These are phyloP conservation scores for Asterochloris erici DNA, from an alignment of 139 green algal genomes.

Conservation along the genomic window DNA sequence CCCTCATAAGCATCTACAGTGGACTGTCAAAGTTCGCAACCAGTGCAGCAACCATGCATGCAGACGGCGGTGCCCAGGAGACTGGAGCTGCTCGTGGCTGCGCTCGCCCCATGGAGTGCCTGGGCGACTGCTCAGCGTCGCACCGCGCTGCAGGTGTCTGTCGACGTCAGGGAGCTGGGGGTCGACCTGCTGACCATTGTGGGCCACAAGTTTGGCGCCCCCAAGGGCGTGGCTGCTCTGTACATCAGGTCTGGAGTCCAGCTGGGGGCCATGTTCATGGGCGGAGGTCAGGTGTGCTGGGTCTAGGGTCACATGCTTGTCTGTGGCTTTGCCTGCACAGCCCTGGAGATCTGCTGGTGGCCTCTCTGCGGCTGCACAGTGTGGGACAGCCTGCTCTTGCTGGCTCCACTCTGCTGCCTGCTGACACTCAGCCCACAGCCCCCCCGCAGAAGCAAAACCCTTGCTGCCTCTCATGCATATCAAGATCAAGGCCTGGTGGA, in stretches of 20 bases:
- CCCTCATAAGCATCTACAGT: too few species aligned
- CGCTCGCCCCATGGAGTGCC: background rate
- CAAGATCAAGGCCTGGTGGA: background rate
- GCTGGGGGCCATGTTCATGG: conserved; percentile 49
- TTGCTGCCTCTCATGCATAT: too few species aligned
- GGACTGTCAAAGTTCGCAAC: too few species aligned
- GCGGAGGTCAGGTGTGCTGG: conserved; percentile 42
- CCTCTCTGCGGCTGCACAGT: too few species aligned
- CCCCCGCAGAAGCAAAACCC: too few species aligned
- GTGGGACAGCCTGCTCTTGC: too few species aligned
- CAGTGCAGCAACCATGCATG: too few species aligned
- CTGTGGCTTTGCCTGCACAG: background rate
- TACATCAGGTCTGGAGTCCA: conserved; percentile 55
- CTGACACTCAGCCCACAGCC: too few species aligned
- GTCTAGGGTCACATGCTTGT: background rate
- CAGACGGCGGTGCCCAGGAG: too few species aligned
- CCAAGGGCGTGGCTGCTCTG: conserved; percentile 80
- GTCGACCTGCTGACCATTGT: conserved; percentile 78
- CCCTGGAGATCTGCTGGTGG: too few species aligned
- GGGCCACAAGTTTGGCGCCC: conserved; percentile 83
- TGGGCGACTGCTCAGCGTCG: background rate
- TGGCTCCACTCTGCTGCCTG: too few species aligned
- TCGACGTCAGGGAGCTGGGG: conserved; percentile 62
- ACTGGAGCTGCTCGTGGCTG: background rate
- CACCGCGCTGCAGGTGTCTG: conserved; percentile 12